phyloP scores from a whole-genome alignment of 768 basidiomycete species.

The Amylocystis lapponica region DNA sequence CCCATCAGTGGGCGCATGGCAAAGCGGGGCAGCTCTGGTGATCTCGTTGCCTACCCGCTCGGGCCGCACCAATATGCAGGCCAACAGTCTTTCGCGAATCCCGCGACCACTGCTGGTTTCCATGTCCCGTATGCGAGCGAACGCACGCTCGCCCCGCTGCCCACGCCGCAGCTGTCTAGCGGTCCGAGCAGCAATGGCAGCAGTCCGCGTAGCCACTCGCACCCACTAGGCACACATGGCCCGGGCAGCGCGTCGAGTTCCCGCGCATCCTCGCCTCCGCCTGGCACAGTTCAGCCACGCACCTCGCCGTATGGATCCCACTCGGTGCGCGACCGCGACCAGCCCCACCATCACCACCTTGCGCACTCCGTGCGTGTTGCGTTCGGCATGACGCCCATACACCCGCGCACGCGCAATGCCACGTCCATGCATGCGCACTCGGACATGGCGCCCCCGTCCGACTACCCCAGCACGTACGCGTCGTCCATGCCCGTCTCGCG shows the following conservation, averaged over 20 bases:
- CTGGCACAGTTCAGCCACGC: constrained; percentile 25
- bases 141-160: constrained; percentile 25
- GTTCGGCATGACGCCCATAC: constrained; percentile 90
- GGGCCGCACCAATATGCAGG: constrained; percentile 27
- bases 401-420: constrained; percentile 32
- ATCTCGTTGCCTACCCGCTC: constrained; percentile 19
- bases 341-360: constrained; percentile 52
- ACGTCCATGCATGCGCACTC: constrained; percentile 20
- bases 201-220: constrained; percentile 49
- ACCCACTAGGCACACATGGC: constrained; percentile 30
- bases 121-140: constrained; percentile 22
- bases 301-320: constrained; percentile 5
- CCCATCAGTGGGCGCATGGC: constrained; percentile 20
- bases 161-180: constrained; percentile 60
- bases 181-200: constrained; percentile 61
- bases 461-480: constrained; percentile 16
- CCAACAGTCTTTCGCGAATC: constrained; percentile 22
- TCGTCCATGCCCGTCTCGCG: constrained; percentile 48
- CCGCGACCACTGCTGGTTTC: constrained; percentile 12
- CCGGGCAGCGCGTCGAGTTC: constrained; percentile 47
- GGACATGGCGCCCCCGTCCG: constrained; percentile 18
- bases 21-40: constrained; percentile 26
- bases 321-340: constrained; percentile 12
- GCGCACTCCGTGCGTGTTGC: constrained; percentile 82
- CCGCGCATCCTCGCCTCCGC: constrained; percentile 54